Evolutionary conservation across 768 basidiomycete genomes (phyloP).

Genomic region (Pholiota molesta): DNA sequence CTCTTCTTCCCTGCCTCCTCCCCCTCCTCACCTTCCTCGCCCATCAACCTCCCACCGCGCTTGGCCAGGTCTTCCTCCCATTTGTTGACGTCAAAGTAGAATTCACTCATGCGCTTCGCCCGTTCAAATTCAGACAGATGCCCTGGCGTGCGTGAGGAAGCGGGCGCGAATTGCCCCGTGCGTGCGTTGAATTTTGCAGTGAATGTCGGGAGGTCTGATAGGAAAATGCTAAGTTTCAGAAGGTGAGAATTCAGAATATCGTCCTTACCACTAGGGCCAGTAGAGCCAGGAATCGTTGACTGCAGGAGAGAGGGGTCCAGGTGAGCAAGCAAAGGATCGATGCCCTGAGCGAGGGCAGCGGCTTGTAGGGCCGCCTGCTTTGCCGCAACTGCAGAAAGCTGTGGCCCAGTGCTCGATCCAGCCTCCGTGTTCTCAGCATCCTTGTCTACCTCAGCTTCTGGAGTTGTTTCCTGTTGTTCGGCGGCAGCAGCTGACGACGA

Average conservation of each 20-base stretch:
- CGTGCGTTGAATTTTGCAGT: constrained; percentile 82
- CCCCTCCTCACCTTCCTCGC: constrained; percentile 44
- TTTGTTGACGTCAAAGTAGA: constrained; percentile 82
- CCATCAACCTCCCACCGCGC: constrained; percentile 38
- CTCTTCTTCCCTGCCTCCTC: constrained; percentile 70
- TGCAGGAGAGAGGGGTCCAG: constrained; percentile 75
- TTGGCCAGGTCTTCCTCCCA: constrained; percentile 76
- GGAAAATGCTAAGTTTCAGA: background rate
- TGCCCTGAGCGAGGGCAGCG: constrained; percentile 77
- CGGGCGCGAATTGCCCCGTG: constrained; percentile 72
- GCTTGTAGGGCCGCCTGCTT: constrained; percentile 60
- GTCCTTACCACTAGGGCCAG: constrained; percentile 29
- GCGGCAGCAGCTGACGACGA: constrained; percentile 27
- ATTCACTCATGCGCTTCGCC: constrained; percentile 83
- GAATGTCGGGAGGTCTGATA: constrained; percentile 43
- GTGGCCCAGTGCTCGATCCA: constrained; percentile 19
- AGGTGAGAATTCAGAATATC: background rate
- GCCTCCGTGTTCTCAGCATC: constrained; percentile 18
- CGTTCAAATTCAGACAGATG: constrained; percentile 84
- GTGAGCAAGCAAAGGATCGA: constrained; percentile 80
- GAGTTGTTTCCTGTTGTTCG: constrained; percentile 12
- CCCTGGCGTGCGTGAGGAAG: constrained; percentile 69
- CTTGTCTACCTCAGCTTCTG: constrained; percentile 7
- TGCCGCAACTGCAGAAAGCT: constrained; percentile 28
- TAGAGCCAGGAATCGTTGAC: constrained; percentile 31